A percentile compares a stretch with the other conserved stretches of the same genome.
Conservation (phyloP, 495 filamentous ascomycete species). For the Cercophora samala region DNA sequence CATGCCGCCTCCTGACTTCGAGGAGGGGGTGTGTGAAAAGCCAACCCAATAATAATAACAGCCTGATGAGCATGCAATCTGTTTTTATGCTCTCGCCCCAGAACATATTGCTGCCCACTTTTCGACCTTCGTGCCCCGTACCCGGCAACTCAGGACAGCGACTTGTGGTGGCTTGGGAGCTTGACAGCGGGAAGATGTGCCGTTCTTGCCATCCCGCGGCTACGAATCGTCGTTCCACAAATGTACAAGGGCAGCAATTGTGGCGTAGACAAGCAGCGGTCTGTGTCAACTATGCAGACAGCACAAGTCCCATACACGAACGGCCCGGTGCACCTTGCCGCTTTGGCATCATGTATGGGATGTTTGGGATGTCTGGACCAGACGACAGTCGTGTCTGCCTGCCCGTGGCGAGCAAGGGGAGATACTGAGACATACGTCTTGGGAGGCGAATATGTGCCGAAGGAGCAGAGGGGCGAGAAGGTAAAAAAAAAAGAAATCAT, state of each 20-base stretch:
- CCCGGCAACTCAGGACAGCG: background rate
- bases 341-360: background rate
- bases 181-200: background rate
- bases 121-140: background rate
- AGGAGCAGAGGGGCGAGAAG: no score
- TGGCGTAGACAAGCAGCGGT: background rate
- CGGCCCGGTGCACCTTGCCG: background rate
- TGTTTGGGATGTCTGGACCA: no score
- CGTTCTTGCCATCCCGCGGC: background rate
- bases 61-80: background rate
- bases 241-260: background rate
- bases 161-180: background rate
- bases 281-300: background rate
- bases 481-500: no score
- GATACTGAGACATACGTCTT: no score
- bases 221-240: background rate
- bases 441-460: no score
- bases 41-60: background rate
- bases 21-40: background rate
- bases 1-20: no score
- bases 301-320: background rate
- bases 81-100: background rate
- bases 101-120: background rate
- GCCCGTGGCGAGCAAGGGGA: no score
- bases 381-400: no score